These are phyloP conservation scores for Taphrina sp. DNA, from an alignment of 1,139 yeast genomes.

Conservation along the genomic window DNA sequence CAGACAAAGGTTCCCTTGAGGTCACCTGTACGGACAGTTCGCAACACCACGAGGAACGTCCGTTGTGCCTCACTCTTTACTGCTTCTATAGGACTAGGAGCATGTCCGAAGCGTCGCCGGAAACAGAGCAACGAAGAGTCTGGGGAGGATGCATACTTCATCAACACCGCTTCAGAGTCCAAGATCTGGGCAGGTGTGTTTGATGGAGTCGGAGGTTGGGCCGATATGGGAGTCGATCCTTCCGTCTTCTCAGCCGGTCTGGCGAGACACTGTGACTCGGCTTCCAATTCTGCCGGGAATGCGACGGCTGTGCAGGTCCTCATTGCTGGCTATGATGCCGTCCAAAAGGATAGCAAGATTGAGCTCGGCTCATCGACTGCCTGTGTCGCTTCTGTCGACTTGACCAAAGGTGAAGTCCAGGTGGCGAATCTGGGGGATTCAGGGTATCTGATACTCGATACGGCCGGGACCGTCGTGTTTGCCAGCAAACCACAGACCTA, in stretches of 20 bases:
- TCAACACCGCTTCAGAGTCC: background rate
- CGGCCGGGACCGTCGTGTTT: constrained; percentile 56
- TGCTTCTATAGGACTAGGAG: constrained; percentile 19
- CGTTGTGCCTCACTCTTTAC: constrained; percentile 23
- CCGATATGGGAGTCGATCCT: constrained; percentile 86
- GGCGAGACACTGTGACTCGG: constrained; percentile 19
- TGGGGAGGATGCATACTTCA: constrained; percentile 28
- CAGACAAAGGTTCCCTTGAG: too few relatives aligned
- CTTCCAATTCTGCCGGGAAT: background rate
- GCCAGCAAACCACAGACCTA: constrained; percentile 80
- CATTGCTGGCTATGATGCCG: constrained; percentile 36
- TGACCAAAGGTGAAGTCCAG: constrained; percentile 53
- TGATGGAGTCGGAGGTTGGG: constrained; percentile 99
- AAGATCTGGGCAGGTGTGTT: constrained; percentile 77
- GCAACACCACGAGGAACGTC: background rate
- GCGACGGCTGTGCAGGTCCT: constrained; percentile 17
- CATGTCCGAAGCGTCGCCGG: constrained; percentile 19
- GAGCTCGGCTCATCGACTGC: constrained; percentile 97
- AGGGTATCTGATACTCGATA: constrained; percentile 82
- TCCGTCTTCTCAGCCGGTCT: constrained; percentile 42
- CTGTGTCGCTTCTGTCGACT: constrained; percentile 67
- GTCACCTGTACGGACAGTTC: too few relatives aligned
- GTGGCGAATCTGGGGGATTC: constrained; percentile 88
- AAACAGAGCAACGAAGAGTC: constrained; percentile 14
- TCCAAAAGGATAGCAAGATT: constrained; percentile 58